These are phyloP conservation scores for Wickerhamomyces ciferrii DNA, from an alignment of 805 yeast genomes.

Conservation along the genomic window DNA sequence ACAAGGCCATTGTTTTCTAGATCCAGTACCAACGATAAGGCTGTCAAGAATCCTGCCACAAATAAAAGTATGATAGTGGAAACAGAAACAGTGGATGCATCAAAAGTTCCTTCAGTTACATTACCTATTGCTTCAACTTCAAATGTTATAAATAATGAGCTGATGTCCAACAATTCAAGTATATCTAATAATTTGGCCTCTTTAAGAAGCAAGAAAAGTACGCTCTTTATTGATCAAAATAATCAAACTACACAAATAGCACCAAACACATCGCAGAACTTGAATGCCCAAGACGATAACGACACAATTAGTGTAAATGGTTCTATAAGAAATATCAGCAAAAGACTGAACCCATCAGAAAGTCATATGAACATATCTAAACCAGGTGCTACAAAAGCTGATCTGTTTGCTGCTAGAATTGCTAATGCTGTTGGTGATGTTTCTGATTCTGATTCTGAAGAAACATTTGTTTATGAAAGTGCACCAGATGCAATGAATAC, in stretches of 20 bases:
- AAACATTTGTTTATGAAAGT: slow-evolving; percentile 89
- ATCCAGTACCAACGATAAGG: slow-evolving; percentile 18
- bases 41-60: slow-evolving; percentile 4
- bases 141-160: slow-evolving; percentile 9
- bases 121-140: slow-evolving; percentile 18
- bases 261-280: slow-evolving; percentile 5
- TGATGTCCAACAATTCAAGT: slow-evolving; percentile 18
- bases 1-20: slow-evolving; percentile 20
- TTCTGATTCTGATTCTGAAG: slow-evolving; percentile 84
- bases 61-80: slow-evolving; percentile 47
- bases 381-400: slow-evolving; percentile 65
- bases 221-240: slow-evolving; percentile 22
- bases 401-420: slow-evolving; percentile 88
- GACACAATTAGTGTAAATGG: slow-evolving; percentile 20
- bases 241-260: background rate
- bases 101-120: slow-evolving; percentile 21
- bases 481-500: slow-evolving; percentile 21
- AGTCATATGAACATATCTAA: slow-evolving; percentile 12
- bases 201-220: slow-evolving; percentile 30
- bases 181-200: slow-evolving; percentile 23
- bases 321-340: slow-evolving; percentile 18
- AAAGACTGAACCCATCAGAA: slow-evolving; percentile 14
- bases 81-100: slow-evolving; percentile 55
- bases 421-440: slow-evolving; percentile 93
- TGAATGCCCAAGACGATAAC: slow-evolving; percentile 10